phyloP scores from a whole-genome alignment of 1,284 basidiomycete genomes.

The Sanghuangporus sanghuang region DNA sequence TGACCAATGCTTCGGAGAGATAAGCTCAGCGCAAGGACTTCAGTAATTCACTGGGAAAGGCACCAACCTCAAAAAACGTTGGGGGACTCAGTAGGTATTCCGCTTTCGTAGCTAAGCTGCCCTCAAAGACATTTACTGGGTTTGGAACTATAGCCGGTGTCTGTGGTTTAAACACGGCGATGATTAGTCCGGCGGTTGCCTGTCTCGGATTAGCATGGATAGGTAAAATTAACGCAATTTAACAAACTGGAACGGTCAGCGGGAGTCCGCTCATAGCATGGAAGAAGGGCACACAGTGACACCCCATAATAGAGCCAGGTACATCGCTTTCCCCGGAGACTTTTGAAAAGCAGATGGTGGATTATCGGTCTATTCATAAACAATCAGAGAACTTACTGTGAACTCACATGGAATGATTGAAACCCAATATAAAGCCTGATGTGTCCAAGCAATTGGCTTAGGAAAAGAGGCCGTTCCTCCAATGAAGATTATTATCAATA shows the following conservation, averaged over 20 bases:
- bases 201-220: not conserved
- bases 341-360: not conserved
- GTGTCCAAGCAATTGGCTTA: conserved; percentile 13
- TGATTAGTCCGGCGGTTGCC: conserved; percentile 1
- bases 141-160: conserved; percentile 14
- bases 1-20: conserved; percentile 11
- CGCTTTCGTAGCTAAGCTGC: not conserved
- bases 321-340: conserved; percentile 11
- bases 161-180: conserved; percentile 14
- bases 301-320: conserved; percentile 4
- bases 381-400: not conserved
- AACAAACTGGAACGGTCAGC: conserved; percentile 4
- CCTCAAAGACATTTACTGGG: conserved; percentile 13
- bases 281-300: conserved; percentile 17
- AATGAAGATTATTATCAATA: not conserved
- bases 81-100: conserved; percentile 9
- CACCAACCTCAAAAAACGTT: conserved; percentile 12
- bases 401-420: conserved; percentile 7
- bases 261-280: conserved; percentile 15
- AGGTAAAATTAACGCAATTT: not conserved
- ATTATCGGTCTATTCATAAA: not conserved
- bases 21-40: not conserved
- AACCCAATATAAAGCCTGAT: conserved; percentile 1
- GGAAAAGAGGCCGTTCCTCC: conserved; percentile 18
- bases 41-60: not conserved